These are phyloP conservation scores for Fusarium sterilihyphosum DNA, from an alignment of 2,329 filamentous ascomycete species.

Conservation along the genomic window DNA sequence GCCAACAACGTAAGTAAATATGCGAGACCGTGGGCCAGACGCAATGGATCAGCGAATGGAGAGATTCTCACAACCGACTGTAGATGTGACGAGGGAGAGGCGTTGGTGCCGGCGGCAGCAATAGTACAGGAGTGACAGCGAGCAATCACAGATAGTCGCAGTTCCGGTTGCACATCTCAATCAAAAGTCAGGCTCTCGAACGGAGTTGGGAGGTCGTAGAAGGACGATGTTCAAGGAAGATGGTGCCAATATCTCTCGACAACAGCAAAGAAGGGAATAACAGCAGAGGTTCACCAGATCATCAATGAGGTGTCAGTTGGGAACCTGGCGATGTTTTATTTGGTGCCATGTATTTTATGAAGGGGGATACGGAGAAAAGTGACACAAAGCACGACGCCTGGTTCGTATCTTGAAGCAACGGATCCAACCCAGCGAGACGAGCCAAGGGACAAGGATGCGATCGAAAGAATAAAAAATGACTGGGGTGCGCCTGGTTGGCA, in stretches of 20 bases:
- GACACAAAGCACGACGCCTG: conserved; percentile 44
- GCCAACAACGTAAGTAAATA: conserved; percentile 35
- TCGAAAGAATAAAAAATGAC: conserved; percentile 33
- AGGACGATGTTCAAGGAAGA: conserved; percentile 9
- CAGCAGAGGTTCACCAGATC: conserved; percentile 24
- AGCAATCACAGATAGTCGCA: conserved; percentile 12
- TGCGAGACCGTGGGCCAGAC: conserved; percentile 44
- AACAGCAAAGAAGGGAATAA: conserved; percentile 14
- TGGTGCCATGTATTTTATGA: conserved; percentile 46
- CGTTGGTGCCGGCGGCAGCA: conserved; percentile 35
- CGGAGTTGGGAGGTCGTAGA: not conserved
- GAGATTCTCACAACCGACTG: conserved; percentile 42
- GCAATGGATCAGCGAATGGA: conserved; percentile 41
- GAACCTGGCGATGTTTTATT: conserved; percentile 46
- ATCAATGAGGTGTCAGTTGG: conserved; percentile 42
- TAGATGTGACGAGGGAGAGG: conserved; percentile 42
- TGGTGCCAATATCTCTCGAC: conserved; percentile 11
- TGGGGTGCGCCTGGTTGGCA: conserved; percentile 32
- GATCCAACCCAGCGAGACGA: conserved; percentile 43
- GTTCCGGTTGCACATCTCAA: conserved; percentile 13
- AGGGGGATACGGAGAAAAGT: conserved; percentile 46
- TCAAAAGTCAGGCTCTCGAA: conserved; percentile 3
- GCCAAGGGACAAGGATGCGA: conserved; percentile 41
- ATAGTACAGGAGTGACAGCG: conserved; percentile 30
- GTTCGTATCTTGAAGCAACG: conserved; percentile 47